Conservation (phyloP, 2,329 filamentous ascomycete species). For the Xylaria digitata region DNA sequence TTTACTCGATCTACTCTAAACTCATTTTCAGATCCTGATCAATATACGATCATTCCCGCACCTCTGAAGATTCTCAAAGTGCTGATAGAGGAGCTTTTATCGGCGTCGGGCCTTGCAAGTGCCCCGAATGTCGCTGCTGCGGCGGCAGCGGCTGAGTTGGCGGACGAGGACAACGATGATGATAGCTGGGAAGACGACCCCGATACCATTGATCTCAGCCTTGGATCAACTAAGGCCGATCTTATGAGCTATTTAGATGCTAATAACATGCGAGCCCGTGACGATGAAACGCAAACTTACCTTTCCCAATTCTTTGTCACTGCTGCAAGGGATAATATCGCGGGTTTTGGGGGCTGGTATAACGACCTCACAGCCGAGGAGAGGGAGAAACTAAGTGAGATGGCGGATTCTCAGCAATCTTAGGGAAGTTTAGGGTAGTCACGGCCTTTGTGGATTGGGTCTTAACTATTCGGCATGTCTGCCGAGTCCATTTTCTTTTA, state of each 20-base stretch:
- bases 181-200: constrained; percentile 92
- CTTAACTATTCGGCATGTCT: background rate
- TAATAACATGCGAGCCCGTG: constrained; percentile 72
- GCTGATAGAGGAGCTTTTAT: constrained; percentile 88
- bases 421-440: background rate
- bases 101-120: constrained; percentile 75
- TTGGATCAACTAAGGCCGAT: constrained; percentile 75
- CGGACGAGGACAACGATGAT: constrained; percentile 75
- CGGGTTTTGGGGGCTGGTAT: constrained; percentile 68
- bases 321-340: constrained; percentile 66
- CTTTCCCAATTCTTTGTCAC: constrained; percentile 82
- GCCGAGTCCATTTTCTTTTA: background rate
- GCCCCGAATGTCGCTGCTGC: constrained; percentile 72
- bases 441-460: background rate
- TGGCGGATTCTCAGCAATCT: constrained; percentile 54
- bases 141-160: constrained; percentile 63
- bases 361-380: constrained; percentile 66
- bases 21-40: constrained; percentile 76
- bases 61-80: constrained; percentile 97
- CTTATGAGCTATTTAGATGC: constrained; percentile 81
- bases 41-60: constrained; percentile 87
- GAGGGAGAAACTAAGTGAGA: constrained; percentile 65
- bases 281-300: constrained; percentile 91
- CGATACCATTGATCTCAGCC: constrained; percentile 79
- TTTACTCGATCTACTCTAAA: constrained; percentile 45